Conservation (phyloP, 768 basidiomycete species). For the Imleria badia region DNA sequence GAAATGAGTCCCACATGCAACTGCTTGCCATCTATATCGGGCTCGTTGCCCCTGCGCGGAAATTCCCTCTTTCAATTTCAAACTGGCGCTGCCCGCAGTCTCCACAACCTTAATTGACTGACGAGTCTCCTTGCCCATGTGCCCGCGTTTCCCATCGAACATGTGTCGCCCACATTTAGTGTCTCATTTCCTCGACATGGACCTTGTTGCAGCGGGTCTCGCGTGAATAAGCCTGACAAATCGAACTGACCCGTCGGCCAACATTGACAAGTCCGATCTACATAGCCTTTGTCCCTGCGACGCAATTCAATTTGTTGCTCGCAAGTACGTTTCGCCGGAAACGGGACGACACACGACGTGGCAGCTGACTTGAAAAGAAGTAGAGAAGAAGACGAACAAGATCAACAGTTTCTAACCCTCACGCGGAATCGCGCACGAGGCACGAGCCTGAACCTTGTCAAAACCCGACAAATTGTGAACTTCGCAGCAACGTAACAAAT, state of each 20-base stretch:
- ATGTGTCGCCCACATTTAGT: conserved; percentile 1
- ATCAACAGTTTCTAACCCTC: no score
- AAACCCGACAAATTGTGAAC: no score
- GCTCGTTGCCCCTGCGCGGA: conserved; percentile 11
- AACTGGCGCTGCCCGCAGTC: conserved; percentile 11
- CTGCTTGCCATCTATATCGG: conserved; percentile 6
- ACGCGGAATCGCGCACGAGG: no score
- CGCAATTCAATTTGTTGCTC: conserved; percentile 2
- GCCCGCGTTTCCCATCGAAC: conserved; percentile 9
- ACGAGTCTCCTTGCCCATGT: conserved; percentile 8
- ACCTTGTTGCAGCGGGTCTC: conserved; percentile 16
- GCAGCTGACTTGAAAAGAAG: neutral
- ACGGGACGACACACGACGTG: conserved; percentile 10
- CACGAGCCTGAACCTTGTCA: no score
- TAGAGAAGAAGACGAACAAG: neutral
- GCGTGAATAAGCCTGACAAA: conserved; percentile 9
- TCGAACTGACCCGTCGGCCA: neutral
- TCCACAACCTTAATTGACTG: conserved; percentile 17
- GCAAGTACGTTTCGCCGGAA: conserved; percentile 10
- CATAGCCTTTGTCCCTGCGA: conserved; percentile 1
- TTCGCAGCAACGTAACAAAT: no score
- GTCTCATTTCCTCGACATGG: conserved; percentile 26
- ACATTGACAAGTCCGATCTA: neutral
- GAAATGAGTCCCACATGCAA: conserved; percentile 19
- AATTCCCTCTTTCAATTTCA: conserved; percentile 24